Evolutionary conservation across 495 filamentous ascomycete genomes (phyloP), one percentile per base, ranked within the genome.

Genomic region (Aspergillus nanangensis): DNA sequence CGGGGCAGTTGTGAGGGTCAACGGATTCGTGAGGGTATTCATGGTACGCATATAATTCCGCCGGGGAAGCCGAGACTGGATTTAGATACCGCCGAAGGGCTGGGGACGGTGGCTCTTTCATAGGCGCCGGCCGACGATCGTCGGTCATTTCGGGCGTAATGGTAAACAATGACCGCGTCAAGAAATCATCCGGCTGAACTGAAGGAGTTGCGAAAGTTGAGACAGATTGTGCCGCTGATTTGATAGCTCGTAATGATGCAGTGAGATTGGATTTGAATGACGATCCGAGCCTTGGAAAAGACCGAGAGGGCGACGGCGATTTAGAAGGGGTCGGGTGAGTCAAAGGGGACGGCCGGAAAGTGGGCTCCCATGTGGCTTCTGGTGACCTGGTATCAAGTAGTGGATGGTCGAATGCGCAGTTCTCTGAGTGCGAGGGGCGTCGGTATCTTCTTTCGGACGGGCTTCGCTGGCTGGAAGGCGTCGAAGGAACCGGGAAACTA

Each of bases 181-280:
- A 82, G 50, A 92, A 89, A 58, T 95, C 89, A 48, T 96, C 88
- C 7, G 88, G 84, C 27, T 86, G 86, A 36, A 90, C 82, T 15
- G 84, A 81, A 1, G 86, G 78, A 10, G 84, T 74, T 3, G 82
- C 68, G 49, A 96, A 82, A 49, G 72, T 83, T 19, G 91, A 90
- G 41, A 98, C 83, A 3, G 87, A 86, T 47, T 80, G 84, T 15
- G 90, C 91, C 0, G 90, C 92, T 10, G 83, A 87, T 62, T 87
- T 87, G 44, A 97, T 78, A 20, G 87, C 89, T 24, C 87, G 81
- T 41, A 98, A 66, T 0, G 93, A 98, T 17, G 92, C 90, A 4
- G 91, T 98, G 13, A 98, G 75, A 53, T 97, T 97, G 2, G 93
- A 98, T 55, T 90, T 94, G 69, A 96, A 90, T 9, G 79, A 81